A percentile compares a stretch with the other conserved stretches of the same genome.
These are phyloP conservation scores for Trichoderma polysporum DNA, from an alignment of 2,329 filamentous ascomycete species.

Conservation along the genomic window DNA sequence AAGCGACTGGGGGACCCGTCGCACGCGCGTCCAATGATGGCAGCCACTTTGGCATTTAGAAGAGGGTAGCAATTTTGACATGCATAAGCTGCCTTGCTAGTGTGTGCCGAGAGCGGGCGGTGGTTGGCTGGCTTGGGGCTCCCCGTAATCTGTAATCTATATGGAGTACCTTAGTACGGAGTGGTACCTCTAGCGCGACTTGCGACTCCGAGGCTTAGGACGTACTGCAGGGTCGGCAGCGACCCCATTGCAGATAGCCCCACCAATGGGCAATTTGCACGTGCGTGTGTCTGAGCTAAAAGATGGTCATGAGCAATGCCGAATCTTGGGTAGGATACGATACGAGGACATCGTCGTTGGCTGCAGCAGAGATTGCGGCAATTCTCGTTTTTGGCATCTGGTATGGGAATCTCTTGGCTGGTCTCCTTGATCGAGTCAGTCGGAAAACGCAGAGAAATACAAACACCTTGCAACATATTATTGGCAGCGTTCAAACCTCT, in stretches of 20 bases:
- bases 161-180: not conserved
- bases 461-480: not conserved
- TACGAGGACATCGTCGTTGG: not conserved
- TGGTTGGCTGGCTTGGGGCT: not conserved
- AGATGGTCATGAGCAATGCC: conserved; percentile 4
- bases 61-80: conserved; percentile 12
- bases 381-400: not conserved
- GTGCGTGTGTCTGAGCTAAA: not conserved
- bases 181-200: conserved; percentile 3
- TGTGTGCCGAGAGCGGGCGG: not conserved
- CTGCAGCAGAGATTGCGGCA: not conserved
- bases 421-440: not conserved
- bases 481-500: not conserved
- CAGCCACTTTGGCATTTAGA: not conserved
- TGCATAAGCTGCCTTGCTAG: conserved; percentile 17
- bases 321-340: conserved; percentile 3
- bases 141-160: conserved; percentile 4
- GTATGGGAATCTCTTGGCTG: not conserved
- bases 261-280: conserved; percentile 11
- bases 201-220: not conserved
- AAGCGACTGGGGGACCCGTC: not conserved
- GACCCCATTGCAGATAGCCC: conserved; percentile 7
- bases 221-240: not conserved
- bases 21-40: conserved; percentile 2
- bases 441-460: not conserved